A percentile compares a stretch with the other conserved stretches of the same genome.
Conservation (phyloP, 2,329 filamentous ascomycete species). For the Alternaria metachromatica region DNA sequence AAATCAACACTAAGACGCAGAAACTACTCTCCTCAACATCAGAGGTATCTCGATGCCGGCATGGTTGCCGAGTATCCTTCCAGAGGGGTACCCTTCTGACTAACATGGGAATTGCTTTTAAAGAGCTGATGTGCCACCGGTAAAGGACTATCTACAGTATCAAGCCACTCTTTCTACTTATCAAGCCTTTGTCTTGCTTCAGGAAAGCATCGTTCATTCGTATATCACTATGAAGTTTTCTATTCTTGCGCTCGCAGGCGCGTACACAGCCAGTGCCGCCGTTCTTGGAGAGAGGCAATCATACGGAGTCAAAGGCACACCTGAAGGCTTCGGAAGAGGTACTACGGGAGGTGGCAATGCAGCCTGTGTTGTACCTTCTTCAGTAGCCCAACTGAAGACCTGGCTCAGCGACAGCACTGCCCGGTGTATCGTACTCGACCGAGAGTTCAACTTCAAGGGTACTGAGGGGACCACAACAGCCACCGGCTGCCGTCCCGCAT, state of each 20-base stretch:
- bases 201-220: background rate
- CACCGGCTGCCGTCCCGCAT: conserved; percentile 50
- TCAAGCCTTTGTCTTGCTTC: background rate
- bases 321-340: conserved; percentile 8
- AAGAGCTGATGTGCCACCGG: background rate
- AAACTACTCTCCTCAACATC: background rate
- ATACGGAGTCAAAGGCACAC: conserved; percentile 4
- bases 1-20: background rate
- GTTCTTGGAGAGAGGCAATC: background rate
- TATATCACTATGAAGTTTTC: conserved; percentile 6
- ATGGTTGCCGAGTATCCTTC: background rate
- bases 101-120: background rate
- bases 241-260: conserved; percentile 2
- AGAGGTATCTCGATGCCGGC: background rate
- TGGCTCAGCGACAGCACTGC: conserved; percentile 39
- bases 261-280: conserved; percentile 4
- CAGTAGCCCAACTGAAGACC: conserved; percentile 20
- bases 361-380: conserved; percentile 13
- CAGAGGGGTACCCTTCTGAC: background rate
- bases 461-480: conserved; percentile 28
- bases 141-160: background rate
- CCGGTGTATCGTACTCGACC: conserved; percentile 48
- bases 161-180: background rate
- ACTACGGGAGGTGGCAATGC: conserved; percentile 23
- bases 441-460: conserved; percentile 30